Evolutionary conservation across 2,329 filamentous ascomycete genomes (phyloP).

Genomic region (Exserohilum turcica): DNA sequence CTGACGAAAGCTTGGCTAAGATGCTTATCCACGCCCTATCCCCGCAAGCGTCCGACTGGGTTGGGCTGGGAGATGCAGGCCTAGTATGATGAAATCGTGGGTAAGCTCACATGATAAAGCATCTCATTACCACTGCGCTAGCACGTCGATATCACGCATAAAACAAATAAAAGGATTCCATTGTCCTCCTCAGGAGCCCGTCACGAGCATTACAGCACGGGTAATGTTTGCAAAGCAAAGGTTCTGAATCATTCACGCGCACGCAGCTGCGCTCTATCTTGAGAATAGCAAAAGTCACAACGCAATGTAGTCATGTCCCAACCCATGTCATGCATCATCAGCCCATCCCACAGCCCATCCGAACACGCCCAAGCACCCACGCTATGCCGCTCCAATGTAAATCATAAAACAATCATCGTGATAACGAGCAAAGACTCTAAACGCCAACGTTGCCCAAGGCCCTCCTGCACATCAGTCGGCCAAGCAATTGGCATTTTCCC

Average conservation of each 20-base stretch:
- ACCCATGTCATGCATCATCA: constrained; percentile 3
- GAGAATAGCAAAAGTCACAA: background rate
- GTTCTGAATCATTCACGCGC: background rate
- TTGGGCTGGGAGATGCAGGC: background rate
- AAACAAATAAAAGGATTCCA: background rate
- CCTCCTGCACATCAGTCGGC: background rate
- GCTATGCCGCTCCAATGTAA: constrained; percentile 26
- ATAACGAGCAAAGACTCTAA: background rate
- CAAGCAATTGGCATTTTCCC: background rate
- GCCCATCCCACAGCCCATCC: background rate
- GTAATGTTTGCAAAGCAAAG: background rate
- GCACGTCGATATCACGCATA: no score
- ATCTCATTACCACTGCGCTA: no score
- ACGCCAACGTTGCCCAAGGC: background rate
- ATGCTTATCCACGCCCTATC: constrained; percentile 16
- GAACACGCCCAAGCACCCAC: constrained; percentile 20
- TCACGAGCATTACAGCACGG: background rate
- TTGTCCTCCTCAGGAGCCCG: background rate
- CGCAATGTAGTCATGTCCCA: constrained; percentile 1
- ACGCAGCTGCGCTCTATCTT: background rate
- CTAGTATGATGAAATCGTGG: no score
- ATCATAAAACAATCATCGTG: constrained; percentile 6
- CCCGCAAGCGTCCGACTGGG: background rate
- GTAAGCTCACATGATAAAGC: no score
- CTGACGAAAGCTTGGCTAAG: constrained; percentile 22